Evolutionary conservation across 2,329 filamentous ascomycete species (phyloP).

Genomic region (Phoma herbarum): DNA sequence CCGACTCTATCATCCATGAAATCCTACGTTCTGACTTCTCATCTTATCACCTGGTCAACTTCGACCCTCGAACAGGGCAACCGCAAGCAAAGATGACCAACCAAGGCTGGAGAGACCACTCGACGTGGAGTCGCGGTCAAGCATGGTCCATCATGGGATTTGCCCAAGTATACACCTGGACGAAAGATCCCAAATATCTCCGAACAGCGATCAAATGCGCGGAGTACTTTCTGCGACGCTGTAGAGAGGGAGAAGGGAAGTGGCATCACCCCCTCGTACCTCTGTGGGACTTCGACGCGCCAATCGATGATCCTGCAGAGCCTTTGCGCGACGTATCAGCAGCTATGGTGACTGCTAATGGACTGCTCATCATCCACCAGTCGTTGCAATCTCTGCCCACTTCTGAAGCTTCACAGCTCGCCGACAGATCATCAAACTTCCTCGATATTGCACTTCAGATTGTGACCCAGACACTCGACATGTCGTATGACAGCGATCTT

Average conservation of each 20-base stretch:
- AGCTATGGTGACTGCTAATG: constrained; percentile 55
- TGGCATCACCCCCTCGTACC: constrained; percentile 51
- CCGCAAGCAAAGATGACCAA: constrained; percentile 60
- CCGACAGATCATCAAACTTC: constrained; percentile 18
- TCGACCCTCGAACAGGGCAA: constrained; percentile 54
- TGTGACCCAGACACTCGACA: constrained; percentile 40
- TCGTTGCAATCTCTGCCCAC: constrained; percentile 35
- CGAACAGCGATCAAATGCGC: constrained; percentile 56
- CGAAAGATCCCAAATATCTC: constrained; percentile 54
- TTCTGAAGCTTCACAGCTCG: neutral
- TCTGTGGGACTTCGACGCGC: constrained; percentile 63
- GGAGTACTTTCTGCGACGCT: constrained; percentile 56
- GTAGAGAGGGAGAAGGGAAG: constrained; percentile 48
- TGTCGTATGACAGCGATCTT: constrained; percentile 42
- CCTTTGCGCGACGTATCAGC: constrained; percentile 53
- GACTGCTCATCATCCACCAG: constrained; percentile 52
- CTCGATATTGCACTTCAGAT: constrained; percentile 34
- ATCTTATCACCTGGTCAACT: constrained; percentile 58
- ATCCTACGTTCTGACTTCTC: constrained; percentile 49
- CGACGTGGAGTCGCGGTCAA: constrained; percentile 60
- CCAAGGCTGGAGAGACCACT: constrained; percentile 57
- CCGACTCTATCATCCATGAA: constrained; percentile 47
- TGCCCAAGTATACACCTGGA: constrained; percentile 59
- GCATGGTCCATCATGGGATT: constrained; percentile 62
- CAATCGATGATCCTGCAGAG: constrained; percentile 46